phyloP scores from a whole-genome alignment of 345 rosid species.

The Populus davidiana region DNA sequence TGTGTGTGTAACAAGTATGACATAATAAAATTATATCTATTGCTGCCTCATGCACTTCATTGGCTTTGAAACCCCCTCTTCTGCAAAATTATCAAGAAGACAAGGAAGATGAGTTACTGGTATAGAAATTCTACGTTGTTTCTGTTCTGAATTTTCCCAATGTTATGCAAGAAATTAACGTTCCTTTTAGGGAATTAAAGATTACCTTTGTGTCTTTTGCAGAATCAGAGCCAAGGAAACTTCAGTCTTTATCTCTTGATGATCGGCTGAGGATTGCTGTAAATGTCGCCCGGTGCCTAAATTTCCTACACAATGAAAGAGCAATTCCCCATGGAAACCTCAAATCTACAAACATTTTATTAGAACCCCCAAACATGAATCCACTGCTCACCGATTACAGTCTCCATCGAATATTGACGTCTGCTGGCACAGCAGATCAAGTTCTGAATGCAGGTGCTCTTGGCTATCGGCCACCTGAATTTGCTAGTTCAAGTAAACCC shows the following conservation, averaged over 20 bases:
- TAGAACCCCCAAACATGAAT: conserved; percentile 49
- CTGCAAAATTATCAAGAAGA: too few relatives aligned
- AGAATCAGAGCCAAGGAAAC: conserved; percentile 48
- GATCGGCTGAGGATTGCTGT: conserved; percentile 56
- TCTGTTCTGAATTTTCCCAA: neutral
- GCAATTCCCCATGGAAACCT: conserved; percentile 95
- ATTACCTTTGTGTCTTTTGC: conserved; percentile 28
- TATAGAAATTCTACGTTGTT: neutral
- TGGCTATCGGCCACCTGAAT: conserved; percentile 89
- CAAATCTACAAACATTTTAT: conserved; percentile 73
- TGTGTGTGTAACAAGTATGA: too few relatives aligned
- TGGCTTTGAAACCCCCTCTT: neutral
- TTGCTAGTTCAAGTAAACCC: conserved; percentile 74
- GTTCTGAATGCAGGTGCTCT: conserved; percentile 83
- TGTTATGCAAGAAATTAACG: neutral
- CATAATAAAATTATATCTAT: too few relatives aligned
- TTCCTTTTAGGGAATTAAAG: neutral
- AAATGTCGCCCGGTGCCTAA: conserved; percentile 67
- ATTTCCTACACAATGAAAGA: conserved; percentile 70
- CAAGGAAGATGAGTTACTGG: neutral
- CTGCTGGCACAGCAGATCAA: conserved; percentile 83
- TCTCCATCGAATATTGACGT: conserved; percentile 73
- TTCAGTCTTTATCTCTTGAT: conserved; percentile 54
- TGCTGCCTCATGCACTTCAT: too few relatives aligned
- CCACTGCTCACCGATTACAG: conserved; percentile 75